Evolutionary conservation across 2,329 filamentous ascomycete species (phyloP), one percentile per base, ranked within the genome.

Genomic region (Anthostomella pinea): DNA sequence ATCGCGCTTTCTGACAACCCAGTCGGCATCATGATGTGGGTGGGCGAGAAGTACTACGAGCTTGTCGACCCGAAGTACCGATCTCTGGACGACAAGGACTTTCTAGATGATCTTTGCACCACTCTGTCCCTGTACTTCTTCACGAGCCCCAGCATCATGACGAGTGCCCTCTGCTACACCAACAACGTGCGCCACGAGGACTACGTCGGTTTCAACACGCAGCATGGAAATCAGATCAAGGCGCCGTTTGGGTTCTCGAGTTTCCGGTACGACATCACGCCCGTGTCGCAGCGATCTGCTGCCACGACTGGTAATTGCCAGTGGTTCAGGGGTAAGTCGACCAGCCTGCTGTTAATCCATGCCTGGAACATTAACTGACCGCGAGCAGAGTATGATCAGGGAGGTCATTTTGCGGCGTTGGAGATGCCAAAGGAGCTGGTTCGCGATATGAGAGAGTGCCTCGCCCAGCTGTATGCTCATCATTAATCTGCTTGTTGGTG

Each of bases 1-100:
- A 57, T 65, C 21, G 63, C 60, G 13, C 53, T 67, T 32, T 56
- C 65, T 17, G 67, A 69, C 39, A 67, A 63, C 32, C 68, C 66
- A 0, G 49, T 70, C 3, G 68, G 67, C 1, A 60, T 67, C 26
- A 55, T 69, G 50, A 60, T 64, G 31, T 70, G 63, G 46, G 54
- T 70, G 1, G 67, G 65, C 1, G 64, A 70, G 41, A 68, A 71
- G 33, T 43, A 48, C 29, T 44, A 54, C 5, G 43, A 51, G 32
- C 32, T 31, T 5, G 34, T 43, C 10, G 30, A 41, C 16, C 44
- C 44, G 0, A 32, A 38, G 8, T 43, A 35, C 21, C 41, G 43
- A 8, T 2, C 17, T n/a, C 27, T 40, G 5, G 38, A 40, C 11
- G 25, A 45, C 38, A 47, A 33, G 43, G 45, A 38, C 19, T 8